phyloP scores from a whole-genome alignment of 2,329 filamentous ascomycete species.

The Claviceps arundinis region DNA sequence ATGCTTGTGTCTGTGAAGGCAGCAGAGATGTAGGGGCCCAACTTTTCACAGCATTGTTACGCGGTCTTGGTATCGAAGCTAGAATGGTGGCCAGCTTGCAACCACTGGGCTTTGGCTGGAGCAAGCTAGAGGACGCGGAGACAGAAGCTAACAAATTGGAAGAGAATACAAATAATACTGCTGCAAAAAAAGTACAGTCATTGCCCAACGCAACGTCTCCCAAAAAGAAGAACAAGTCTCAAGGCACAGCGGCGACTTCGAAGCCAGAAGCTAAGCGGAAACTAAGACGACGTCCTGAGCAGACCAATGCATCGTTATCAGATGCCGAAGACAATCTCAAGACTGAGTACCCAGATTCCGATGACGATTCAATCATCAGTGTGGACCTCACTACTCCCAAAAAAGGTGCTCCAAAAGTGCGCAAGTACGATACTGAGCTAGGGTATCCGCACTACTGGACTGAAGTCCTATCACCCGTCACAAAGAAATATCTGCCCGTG shows the following conservation, averaged over 20 bases:
- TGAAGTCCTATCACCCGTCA: conserved; percentile 73
- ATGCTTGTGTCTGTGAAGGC: conserved; percentile 58
- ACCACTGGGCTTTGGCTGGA: conserved; percentile 82
- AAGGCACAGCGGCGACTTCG: not conserved
- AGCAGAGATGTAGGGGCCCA: conserved; percentile 82
- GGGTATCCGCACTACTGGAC: conserved; percentile 87
- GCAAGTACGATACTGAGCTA: conserved; percentile 60
- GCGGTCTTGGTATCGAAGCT: conserved; percentile 69
- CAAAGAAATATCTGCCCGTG: conserved; percentile 64
- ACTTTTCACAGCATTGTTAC: conserved; percentile 73
- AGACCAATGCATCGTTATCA: not conserved
- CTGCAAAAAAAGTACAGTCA: not conserved
- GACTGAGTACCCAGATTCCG: conserved; percentile 31
- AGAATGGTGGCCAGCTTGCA: conserved; percentile 77
- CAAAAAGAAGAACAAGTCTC: not conserved
- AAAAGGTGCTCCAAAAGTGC: conserved; percentile 23
- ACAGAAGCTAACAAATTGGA: conserved; percentile 24
- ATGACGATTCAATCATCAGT: conserved; percentile 47
- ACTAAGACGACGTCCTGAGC: not conserved
- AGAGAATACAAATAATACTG: not conserved
- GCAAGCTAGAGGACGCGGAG: conserved; percentile 67
- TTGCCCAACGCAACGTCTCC: conserved; percentile 7
- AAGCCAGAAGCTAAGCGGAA: not conserved
- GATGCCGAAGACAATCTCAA: conserved; percentile 32
- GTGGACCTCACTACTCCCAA: conserved; percentile 27